Base-by-base conservation (phyloP, 2,329 filamentous ascomycete species). In the Zelopaecilomyces penicillatus region DNA sequence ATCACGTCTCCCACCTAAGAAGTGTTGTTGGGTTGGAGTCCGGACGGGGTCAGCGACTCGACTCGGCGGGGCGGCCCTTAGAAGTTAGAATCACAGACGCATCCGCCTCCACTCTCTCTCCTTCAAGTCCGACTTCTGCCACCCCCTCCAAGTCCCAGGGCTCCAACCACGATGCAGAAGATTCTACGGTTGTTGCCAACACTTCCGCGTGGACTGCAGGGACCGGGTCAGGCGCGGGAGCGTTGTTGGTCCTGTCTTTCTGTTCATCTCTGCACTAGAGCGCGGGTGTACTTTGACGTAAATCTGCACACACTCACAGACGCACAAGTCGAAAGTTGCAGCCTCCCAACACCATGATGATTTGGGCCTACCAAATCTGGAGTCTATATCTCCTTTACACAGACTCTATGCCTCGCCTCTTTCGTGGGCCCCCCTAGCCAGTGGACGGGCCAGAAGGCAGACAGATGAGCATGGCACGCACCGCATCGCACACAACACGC, bases 201-300 rank as follows among this genome's bases (percentile, higher is more conserved):
- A 46, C 49, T 45, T 37, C 43, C 46, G 40, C 31, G 47, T 42
- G 40, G 33, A 42, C 36, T 45, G 43, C 47, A 50, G 42, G 49
- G 47, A 34, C 45, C 43, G 43, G 46, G 43, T 43, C 49, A 42
- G 42, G 44, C 39, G 45, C 39, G 19, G 30, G 40, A 39, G 39
- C 37, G 39, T 42, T 48, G 46, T 48, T 48, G 45, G 45, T 48
- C 45, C 39, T 42, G 32, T 34, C 12, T 34, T 34, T 34, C 12
- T 34, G 32, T 9, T 34, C 32, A 42, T 30, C 30, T 42, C 38
- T 26, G 11, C 11, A 39, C 29, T 26, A 44, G 37, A 39, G 41
- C 37, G 39, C 52, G 53, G 51, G 57, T 52, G 52, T 50, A 43
- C 50, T 51, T 59, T 57, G 56, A 57, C 57, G 53, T 58, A 58